These are phyloP conservation scores for Microbotryum saponariae DNA, from an alignment of 1,284 basidiomycete species.

Conservation along the genomic window DNA sequence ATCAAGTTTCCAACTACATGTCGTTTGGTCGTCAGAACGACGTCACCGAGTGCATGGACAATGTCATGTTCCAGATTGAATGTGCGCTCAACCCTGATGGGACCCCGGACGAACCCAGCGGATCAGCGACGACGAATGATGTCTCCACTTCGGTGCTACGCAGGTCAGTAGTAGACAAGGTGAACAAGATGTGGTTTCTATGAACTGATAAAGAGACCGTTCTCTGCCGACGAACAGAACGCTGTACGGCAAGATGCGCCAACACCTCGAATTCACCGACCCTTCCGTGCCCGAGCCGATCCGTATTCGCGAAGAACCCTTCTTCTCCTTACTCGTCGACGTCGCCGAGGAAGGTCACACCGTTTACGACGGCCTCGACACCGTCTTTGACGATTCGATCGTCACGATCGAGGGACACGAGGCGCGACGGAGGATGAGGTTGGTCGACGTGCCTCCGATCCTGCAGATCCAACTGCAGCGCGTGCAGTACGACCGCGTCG, in stretches of 20 bases:
- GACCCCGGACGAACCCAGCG: background rate
- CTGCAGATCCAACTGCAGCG: constrained; percentile 93
- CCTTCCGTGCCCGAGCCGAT: constrained; percentile 13
- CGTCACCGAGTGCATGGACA: constrained; percentile 97
- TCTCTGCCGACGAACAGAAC: constrained; percentile 6
- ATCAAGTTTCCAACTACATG: constrained; percentile 48
- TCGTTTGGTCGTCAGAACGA: constrained; percentile 93
- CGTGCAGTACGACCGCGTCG: constrained; percentile 91
- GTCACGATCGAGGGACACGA: constrained; percentile 83
- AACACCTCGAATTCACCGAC: constrained; percentile 19
- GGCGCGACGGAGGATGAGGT: constrained; percentile 76
- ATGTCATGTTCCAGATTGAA: constrained; percentile 97
- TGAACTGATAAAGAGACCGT: too few relatives aligned
- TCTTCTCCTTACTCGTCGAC: constrained; percentile 88
- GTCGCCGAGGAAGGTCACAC: constrained; percentile 72
- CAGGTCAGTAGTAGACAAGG: too few relatives aligned
- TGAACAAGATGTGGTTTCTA: too few relatives aligned
- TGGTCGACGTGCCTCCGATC: constrained; percentile 79
- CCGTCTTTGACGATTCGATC: constrained; percentile 75
- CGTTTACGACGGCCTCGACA: constrained; percentile 85
- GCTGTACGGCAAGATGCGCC: constrained; percentile 24
- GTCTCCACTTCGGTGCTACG: background rate
- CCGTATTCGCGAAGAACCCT: constrained; percentile 59
- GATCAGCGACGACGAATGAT: background rate
- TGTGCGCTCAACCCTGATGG: constrained; percentile 62